Conservation (phyloP, 805 yeast species). For the Myxozyma vanderwaltii region DNA sequence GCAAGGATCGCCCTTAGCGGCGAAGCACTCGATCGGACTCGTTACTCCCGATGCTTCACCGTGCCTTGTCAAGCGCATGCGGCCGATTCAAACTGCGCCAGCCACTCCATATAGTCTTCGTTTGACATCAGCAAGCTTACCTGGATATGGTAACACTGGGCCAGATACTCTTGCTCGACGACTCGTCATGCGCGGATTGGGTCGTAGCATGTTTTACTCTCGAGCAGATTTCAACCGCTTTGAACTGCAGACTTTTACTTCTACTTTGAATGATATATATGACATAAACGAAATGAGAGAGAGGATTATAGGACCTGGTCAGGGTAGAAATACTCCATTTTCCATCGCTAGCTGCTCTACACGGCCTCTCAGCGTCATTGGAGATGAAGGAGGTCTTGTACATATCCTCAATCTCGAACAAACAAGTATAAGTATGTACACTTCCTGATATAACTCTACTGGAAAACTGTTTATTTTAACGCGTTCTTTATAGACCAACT, state of each 20-base stretch:
- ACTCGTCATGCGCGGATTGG: conserved; percentile 15
- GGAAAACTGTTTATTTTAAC: too few species aligned
- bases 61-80: neutral
- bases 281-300: neutral
- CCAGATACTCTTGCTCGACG: conserved; percentile 5
- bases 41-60: conserved; percentile 26
- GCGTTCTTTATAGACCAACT: neutral
- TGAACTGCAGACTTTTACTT: conserved; percentile 13
- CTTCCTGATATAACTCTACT: too few species aligned
- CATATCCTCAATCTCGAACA: conserved; percentile 19
- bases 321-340: conserved; percentile 11
- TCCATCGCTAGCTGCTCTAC: conserved; percentile 11
- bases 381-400: conserved; percentile 27
- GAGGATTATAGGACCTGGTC: neutral
- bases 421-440: neutral
- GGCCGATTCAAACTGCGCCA: neutral
- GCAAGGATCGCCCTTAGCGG: neutral
- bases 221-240: conserved; percentile 12
- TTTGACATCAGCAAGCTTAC: neutral
- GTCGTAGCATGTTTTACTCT: conserved; percentile 8
- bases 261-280: conserved; percentile 15
- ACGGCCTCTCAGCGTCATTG: conserved; percentile 14
- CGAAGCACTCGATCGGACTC: neutral
- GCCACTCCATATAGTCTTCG: neutral
- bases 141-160: neutral